Conservation (phyloP, 2,329 filamentous ascomycete species). For the Intubia oerlemansii region DNA sequence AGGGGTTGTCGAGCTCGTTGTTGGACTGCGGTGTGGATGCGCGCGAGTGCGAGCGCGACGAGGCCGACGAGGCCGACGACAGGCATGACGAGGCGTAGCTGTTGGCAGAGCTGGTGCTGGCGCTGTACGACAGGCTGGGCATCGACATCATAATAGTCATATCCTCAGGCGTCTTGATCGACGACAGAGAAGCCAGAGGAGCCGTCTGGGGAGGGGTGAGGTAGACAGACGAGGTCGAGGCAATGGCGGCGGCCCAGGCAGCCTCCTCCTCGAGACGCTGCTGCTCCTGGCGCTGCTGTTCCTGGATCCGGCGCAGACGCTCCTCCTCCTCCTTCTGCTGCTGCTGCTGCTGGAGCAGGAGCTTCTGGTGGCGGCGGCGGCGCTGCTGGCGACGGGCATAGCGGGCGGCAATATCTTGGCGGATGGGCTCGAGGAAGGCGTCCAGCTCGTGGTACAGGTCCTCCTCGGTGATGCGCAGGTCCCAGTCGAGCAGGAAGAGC, state of each 20-base stretch:
- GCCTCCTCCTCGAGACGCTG: slow-evolving; percentile 18
- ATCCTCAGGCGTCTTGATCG: slow-evolving; percentile 12
- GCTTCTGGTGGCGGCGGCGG: slow-evolving; percentile 7
- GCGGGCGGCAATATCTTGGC: slow-evolving; percentile 31
- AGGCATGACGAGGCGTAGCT: slow-evolving; percentile 23
- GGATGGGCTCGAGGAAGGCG: slow-evolving; percentile 71
- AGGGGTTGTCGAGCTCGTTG: slow-evolving; percentile 19
- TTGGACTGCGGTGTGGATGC: slow-evolving; percentile 26
- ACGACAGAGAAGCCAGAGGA: background rate
- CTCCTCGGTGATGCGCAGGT: slow-evolving; percentile 64
- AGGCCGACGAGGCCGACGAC: slow-evolving; percentile 23
- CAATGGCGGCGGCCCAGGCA: slow-evolving; percentile 7
- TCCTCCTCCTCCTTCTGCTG: slow-evolving; percentile 10
- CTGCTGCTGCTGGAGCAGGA: slow-evolving; percentile 21
- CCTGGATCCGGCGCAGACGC: slow-evolving; percentile 5
- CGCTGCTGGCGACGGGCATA: slow-evolving; percentile 28
- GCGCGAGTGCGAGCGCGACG: slow-evolving; percentile 21
- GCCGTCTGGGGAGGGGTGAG: slow-evolving; percentile 18
- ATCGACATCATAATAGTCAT: slow-evolving; percentile 9
- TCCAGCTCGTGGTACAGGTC: slow-evolving; percentile 80
- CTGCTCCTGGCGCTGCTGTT: slow-evolving; percentile 16
- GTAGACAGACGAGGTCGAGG: slow-evolving; percentile 14
- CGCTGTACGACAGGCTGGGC: slow-evolving; percentile 25
- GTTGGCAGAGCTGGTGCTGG: slow-evolving; percentile 22
- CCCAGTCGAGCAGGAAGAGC: slow-evolving; percentile 85